Evolutionary conservation across 177 flowering plant species (phyloP), one percentile per base, ranked within the genome.

Genomic region (Telopea speciosissima): DNA sequence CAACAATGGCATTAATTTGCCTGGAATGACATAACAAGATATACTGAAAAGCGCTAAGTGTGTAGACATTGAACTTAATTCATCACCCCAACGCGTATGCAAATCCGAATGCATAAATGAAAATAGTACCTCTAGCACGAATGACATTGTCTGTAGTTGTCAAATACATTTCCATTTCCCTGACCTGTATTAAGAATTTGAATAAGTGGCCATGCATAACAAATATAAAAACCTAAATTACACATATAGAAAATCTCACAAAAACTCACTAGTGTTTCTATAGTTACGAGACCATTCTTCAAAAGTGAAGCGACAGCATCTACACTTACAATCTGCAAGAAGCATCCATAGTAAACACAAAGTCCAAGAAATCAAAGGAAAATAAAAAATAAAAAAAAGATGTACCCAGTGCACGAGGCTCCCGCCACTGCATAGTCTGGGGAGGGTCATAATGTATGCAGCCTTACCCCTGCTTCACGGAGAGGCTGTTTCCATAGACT

Each of bases 81-180:
- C 54, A 49, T 49, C 19, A 16, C 17, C 16, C 54, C 54, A 49
- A 16, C 8, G 19, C 14, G 11, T 49, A 49, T 49, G 19, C 54
- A 28, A 28, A 28, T 28, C 31, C 4, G 31, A 28, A 42, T 0
- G 31, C 40, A 14, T 1, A 71, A 64, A n/a, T 24, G 3, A 1
- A 62, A 62, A 54, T 54, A 0, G 21, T 85, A 93, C 99, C 98
- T 90, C 97, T 86, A 3, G 87, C 82, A 12, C 99, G 98, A 68
- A 90, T 69, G 7, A 83, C 68, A 72, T 74, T 73, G 74, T 93
- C 98, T n/a, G 97, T 83, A 28, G 93, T 89, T 21, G 98, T 90
- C 81, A 96, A 85, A 82, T 93, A 93, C 91, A 90, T 75, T 59
- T 78, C 95, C 99, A 96, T 87, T 73, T 87, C 96, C 71, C 76